Base-by-base conservation (phyloP, 2,329 filamentous ascomycete genomes). In the Chalaropsis thielavioides region DNA sequence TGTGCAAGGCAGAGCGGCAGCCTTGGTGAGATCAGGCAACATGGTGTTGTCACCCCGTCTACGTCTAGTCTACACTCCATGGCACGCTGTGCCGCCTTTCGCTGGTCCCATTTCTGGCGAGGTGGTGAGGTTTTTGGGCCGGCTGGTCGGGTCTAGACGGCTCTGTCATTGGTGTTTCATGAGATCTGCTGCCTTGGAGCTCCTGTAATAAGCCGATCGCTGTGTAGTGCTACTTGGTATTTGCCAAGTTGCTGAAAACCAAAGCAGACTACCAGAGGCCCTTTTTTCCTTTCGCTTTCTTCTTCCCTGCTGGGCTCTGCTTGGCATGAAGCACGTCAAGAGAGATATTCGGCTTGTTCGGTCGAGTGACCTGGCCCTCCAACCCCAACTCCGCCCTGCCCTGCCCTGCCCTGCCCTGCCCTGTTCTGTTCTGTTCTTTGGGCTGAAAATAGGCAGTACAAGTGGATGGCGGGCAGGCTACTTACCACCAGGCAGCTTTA, bases 151-250 rank as follows among this genome's bases (percentile, higher is more conserved):
- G 51, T 38, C 51, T 58, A 58, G 51, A 58, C 17, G 51, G 13
- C 51, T 35, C 51, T 38, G 27, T 38, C 8, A 31, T 58, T 17
- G 8, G 27, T 35, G 51, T 58, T 58, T 38, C 17, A 58, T 58
- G 51, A 58, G 51, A 58, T 58, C 51, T 58, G 51, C 51, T 27
- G 51, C 51, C 8, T 58, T 58, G 51, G 15, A 27, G 51, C 27
- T 58, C 22, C 51, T 58, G 51, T 35, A 58, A 58, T 58, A 35
- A 31, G 51, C 31, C 27, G 51, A 58, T 58, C 51, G 24, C 17
- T 35, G 17, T 35, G 51, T 38, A 35, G 51, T 17, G 24, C 27
- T 58, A 38, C 27, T 58, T 35, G 24, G 17, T 35, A 35, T 38
- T 35, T 27, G 17, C 51, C 13, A 8, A 58, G 24, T 35, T 58